Evolutionary conservation across 2,329 filamentous ascomycete genomes (phyloP).

Genomic region (Aspergillus fructus): DNA sequence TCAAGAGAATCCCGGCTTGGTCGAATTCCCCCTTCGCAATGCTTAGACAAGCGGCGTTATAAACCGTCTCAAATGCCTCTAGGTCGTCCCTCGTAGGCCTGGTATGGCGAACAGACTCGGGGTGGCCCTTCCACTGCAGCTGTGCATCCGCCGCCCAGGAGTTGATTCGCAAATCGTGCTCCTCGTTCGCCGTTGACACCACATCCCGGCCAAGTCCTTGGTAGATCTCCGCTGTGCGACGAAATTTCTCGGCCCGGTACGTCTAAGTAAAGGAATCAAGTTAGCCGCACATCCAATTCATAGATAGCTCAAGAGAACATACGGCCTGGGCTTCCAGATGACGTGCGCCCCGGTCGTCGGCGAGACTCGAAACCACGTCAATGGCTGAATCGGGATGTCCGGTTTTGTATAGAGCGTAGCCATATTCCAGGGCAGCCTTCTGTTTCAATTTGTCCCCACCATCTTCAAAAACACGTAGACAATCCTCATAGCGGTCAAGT

Average conservation of each 20-base stretch:
- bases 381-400: slow-evolving; percentile 57
- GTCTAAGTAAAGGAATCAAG: slow-evolving; percentile 21
- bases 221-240: slow-evolving; percentile 55
- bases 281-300: neutral
- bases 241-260: slow-evolving; percentile 63
- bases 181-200: slow-evolving; percentile 47
- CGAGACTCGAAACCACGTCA: slow-evolving; percentile 46
- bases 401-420: slow-evolving; percentile 63
- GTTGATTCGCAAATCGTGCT: slow-evolving; percentile 63
- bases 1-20: slow-evolving; percentile 59
- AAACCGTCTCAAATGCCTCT: slow-evolving; percentile 64
- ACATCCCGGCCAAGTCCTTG: slow-evolving; percentile 46
- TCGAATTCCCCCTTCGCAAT: slow-evolving; percentile 60
- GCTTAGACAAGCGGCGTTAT: slow-evolving; percentile 63
- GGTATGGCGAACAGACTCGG: slow-evolving; percentile 52
- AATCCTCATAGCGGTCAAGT: slow-evolving; percentile 63
- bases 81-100: slow-evolving; percentile 59
- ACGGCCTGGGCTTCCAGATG: slow-evolving; percentile 65
- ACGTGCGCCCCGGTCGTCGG: slow-evolving; percentile 50
- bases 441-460: slow-evolving; percentile 55
- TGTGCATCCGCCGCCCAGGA: slow-evolving; percentile 61
- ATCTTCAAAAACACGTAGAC: slow-evolving; percentile 56
- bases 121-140: slow-evolving; percentile 58
- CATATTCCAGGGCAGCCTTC: slow-evolving; percentile 58
- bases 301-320: slow-evolving; percentile 17